These are phyloP conservation scores for Gigaspora rosea DNA, from an alignment of 192 early-diverging fungal genomes.

Conservation along the genomic window DNA sequence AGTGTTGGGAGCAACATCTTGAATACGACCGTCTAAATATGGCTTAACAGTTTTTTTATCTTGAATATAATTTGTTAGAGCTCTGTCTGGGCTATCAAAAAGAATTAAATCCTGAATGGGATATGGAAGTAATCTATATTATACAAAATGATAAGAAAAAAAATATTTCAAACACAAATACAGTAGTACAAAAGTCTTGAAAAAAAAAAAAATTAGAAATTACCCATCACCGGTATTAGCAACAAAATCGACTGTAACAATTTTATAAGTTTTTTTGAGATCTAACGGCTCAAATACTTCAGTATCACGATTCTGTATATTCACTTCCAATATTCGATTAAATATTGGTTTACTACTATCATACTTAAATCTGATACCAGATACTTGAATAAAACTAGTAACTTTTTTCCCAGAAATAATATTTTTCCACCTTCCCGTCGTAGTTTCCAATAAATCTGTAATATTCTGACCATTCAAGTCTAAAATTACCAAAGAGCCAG, in stretches of 20 bases:
- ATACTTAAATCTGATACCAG: conserved; percentile 55
- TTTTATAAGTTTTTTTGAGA: conserved; percentile 45
- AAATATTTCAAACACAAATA: not conserved
- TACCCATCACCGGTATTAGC: conserved; percentile 56
- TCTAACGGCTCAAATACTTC: conserved; percentile 48
- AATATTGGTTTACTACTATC: conserved; percentile 34
- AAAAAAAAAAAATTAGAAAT: not conserved
- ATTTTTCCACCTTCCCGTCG: conserved; percentile 36
- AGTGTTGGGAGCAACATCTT: conserved; percentile 20
- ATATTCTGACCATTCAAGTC: conserved; percentile 57
- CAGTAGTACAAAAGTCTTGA: not conserved
- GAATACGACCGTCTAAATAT: conserved; percentile 41
- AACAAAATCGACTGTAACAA: conserved; percentile 62
- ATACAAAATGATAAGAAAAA: not conserved
- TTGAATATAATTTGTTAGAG: conserved; percentile 46
- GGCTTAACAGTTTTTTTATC: conserved; percentile 29
- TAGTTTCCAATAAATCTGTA: conserved; percentile 50
- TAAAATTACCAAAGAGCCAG: conserved; percentile 54
- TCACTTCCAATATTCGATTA: conserved; percentile 14
- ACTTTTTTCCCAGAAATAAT: conserved; percentile 39
- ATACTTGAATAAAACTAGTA: conserved; percentile 59
- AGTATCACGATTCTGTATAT: conserved; percentile 33
- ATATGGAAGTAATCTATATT: conserved; percentile 8
- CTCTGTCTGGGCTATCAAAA: conserved; percentile 33
- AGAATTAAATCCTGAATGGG: conserved; percentile 21